A percentile compares a stretch with the other conserved stretches of the same genome.
These are phyloP conservation scores for Tricholoma sp. DNA, from an alignment of 768 basidiomycete genomes.

Conservation along the genomic window DNA sequence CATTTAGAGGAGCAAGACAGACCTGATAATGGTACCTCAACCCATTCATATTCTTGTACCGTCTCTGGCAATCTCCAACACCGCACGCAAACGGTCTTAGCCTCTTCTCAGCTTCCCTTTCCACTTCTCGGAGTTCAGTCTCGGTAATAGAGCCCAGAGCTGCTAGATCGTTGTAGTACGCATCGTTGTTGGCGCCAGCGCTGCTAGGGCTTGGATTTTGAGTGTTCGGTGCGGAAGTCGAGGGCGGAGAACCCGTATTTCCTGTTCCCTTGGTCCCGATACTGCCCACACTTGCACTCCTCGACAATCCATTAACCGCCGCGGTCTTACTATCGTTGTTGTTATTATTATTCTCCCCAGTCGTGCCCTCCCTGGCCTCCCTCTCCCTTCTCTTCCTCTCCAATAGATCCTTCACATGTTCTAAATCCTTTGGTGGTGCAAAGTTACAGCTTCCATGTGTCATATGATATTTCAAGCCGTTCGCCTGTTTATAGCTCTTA, in stretches of 20 bases:
- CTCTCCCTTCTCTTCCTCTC: slow-evolving; percentile 47
- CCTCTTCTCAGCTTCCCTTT: slow-evolving; percentile 80
- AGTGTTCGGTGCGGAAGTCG: not conserved
- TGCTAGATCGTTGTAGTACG: slow-evolving; percentile 28
- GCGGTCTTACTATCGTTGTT: not conserved
- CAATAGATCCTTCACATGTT: slow-evolving; percentile 69
- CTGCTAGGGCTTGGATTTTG: not conserved
- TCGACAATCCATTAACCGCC: not conserved
- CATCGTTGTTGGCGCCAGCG: slow-evolving; percentile 12
- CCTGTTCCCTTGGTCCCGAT: not conserved
- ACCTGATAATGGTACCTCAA: slow-evolving; percentile 87
- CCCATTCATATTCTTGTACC: slow-evolving; percentile 99
- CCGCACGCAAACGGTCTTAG: slow-evolving; percentile 86
- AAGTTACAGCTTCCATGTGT: slow-evolving; percentile 92
- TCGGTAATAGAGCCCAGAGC: slow-evolving; percentile 43
- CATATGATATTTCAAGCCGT: slow-evolving; percentile 92
- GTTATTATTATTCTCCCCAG: not conserved
- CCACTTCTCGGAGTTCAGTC: slow-evolving; percentile 63
- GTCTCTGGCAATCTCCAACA: slow-evolving; percentile 76
- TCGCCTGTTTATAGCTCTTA: slow-evolving; percentile 95
- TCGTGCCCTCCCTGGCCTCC: slow-evolving; percentile 17
- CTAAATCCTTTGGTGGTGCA: slow-evolving; percentile 81
- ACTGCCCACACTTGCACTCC: slow-evolving; percentile 2
- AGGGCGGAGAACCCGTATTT: not conserved
- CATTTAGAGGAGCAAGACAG: not conserved